Base-by-base conservation (phyloP, 2,329 filamentous ascomycete species). In the Diaporthe sp. region DNA sequence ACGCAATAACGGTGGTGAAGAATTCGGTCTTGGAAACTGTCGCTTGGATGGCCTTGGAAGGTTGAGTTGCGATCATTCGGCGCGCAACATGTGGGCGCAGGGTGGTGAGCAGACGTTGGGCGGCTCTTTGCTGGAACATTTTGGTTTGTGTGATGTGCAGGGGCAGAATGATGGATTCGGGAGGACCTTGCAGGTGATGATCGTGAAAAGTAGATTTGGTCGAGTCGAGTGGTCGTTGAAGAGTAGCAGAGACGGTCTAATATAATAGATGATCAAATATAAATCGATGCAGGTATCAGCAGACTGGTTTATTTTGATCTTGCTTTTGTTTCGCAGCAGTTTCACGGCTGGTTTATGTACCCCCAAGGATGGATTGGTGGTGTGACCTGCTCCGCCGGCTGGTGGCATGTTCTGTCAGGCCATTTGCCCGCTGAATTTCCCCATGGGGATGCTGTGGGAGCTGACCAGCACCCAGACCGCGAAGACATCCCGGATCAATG, bases 41-140 rank as follows among this genome's bases (percentile, higher is more conserved):
- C 25, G 35, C 55, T 39, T 50, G 55, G 22, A n/a, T n/a, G 10
- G 42, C 22, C 25, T 39, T 71, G 1, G 53, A 15, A 37, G 55
- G 42, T 4, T 59, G 69, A 27, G 69, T 71, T 10, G 69, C 19
- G 22, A 71, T 71, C 37, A 59, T 51, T n/a, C 69, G 69, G 22
- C 56, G 69, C 2, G 39, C 25, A n/a, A 59, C 7, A 8, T 59
- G 42, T 2, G 69, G 56, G 3, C 69, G 69, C 55, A 71, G 25
- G 42, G 69, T 61, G 50, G 53, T 58, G 53, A 71, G 37, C 15
- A 71, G 50, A 51, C 69, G 69, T 37, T 71, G 69, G 30, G 69
- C 69, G 50, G 56, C 53, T 47, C 69, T 58, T 61, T 59, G 69
- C 22, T 37, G 42, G 55, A 71, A 71, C 69, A 71, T 71, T 61